A percentile compares a stretch with the other conserved stretches of the same genome.
phyloP scores from a whole-genome alignment of 2,329 filamentous ascomycete genomes.

The Trichophyton equinum region DNA sequence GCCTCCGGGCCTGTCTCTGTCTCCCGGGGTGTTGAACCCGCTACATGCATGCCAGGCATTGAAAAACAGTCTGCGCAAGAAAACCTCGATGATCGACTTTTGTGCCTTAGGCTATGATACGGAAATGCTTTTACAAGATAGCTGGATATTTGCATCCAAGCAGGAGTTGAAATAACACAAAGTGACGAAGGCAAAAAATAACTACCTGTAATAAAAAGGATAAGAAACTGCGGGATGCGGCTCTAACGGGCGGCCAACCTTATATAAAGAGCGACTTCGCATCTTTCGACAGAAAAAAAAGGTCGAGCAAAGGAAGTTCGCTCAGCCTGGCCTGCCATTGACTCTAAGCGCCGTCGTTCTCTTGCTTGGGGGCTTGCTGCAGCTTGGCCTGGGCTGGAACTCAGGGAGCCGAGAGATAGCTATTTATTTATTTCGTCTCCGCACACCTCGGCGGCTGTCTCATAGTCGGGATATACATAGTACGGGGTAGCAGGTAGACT shows the following conservation, averaged over 20 bases:
- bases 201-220: not conserved
- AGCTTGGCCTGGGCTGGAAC: not conserved
- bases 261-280: not conserved
- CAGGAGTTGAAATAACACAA: not conserved
- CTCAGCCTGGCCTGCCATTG: not conserved
- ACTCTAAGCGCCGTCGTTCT: not conserved
- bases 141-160: not conserved
- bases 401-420: not conserved
- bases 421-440: not conserved
- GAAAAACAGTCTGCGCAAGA: not conserved
- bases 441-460: not conserved
- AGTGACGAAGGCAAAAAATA: not conserved
- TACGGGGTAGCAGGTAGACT: not conserved
- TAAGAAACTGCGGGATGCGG: not conserved
- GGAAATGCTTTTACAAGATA: too few species aligned
- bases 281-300: not conserved
- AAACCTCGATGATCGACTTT: not conserved
- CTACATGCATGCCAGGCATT: not conserved
- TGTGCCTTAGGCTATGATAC: not conserved
- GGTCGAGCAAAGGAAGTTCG: not conserved
- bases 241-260: not conserved
- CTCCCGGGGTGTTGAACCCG: not conserved
- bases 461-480: too few species aligned
- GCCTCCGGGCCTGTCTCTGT: too few species aligned
- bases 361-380: not conserved